Base-by-base conservation (phyloP, 768 basidiomycete genomes). In the Russula dissimulans region DNA sequence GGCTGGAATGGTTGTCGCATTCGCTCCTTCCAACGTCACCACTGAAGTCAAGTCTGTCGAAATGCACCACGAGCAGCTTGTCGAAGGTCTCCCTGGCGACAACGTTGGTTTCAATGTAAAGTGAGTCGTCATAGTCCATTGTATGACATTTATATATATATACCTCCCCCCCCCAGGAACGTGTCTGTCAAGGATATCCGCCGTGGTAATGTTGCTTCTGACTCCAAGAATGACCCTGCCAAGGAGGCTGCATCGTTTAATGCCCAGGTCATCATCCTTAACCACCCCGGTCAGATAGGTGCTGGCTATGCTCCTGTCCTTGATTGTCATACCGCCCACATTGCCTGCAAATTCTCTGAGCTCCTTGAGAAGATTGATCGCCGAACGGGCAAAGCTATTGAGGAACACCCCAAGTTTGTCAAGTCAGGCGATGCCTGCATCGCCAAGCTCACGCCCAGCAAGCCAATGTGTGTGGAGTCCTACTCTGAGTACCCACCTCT, bases 11-110 rank as follows among this genome's bases (percentile, higher is more conserved):
- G 81, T 99, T 70, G 97, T 97, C 75, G 85, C 79, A 73, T 99
- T 98, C 74, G 95, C 95, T 67, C 95, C 95, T 63, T 75, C 93
- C 65, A 94, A 93, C 79, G 95, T 99, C 71, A 97, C 94, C 77
- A 99, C 97, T 79, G 97, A 99, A 92, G 97, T 99, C 83, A 98
- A 98, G 87, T 98, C 97, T 70, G 94, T 97, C 76, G 95, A 97
- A 80, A 97, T 97, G 95, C 94, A 95, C 74, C 94, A 95, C 85
- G 92, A 95, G 75, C 92, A 95, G 78, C 94, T 99, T 76, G 86
- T 81, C 74, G 81, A 91, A 77, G 97, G 95, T 79, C 67, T 79
- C 65, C 97, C 97, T 62, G 97, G 97, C 82, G 97, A 99, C 85
- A 99, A 99, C 77, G 95, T 99, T 73, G 92, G 93, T 68, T 98